Conservation (phyloP, 768 basidiomycete genomes). For the Calocybe indica region DNA sequence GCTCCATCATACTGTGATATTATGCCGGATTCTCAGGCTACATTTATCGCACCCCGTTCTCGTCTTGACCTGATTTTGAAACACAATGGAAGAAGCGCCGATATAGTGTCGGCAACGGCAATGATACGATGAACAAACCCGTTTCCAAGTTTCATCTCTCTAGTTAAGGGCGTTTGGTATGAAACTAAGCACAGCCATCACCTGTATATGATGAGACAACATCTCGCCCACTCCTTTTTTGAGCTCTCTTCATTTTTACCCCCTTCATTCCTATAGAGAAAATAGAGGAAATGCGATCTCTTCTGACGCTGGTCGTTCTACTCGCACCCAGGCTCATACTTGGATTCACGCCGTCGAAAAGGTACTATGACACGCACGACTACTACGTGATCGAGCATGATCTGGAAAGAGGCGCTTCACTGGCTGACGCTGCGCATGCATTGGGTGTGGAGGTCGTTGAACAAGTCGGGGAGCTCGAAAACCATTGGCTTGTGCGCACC, state of each 20-base stretch:
- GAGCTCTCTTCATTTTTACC: neutral
- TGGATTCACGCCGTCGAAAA: conserved; percentile 38
- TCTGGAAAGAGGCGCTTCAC: conserved; percentile 34
- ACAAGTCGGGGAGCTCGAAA: conserved; percentile 72
- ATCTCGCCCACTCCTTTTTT: conserved; percentile 3
- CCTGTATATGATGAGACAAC: conserved; percentile 5
- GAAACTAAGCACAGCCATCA: conserved; percentile 1
- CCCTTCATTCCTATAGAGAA: conserved; percentile 6
- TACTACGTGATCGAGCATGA: conserved; percentile 81
- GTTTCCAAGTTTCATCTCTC: conserved; percentile 2
- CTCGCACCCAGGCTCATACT: conserved; percentile 21
- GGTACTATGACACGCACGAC: conserved; percentile 56
- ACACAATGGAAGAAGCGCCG: conserved; percentile 2
- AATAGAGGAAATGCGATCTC: conserved; percentile 20
- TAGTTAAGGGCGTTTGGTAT: neutral
- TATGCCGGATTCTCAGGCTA: too few species aligned
- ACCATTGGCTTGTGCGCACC: conserved; percentile 80
- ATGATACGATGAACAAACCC: neutral
- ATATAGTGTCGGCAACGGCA: neutral
- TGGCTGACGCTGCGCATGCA: conserved; percentile 49
- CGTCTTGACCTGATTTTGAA: neutral
- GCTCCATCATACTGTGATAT: too few species aligned
- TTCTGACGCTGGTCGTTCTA: conserved; percentile 25
- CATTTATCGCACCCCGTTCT: too few species aligned
- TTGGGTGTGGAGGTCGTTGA: conserved; percentile 86